Conservation (phyloP, 192 early-diverging fungal genomes). For the Backusella circina region DNA sequence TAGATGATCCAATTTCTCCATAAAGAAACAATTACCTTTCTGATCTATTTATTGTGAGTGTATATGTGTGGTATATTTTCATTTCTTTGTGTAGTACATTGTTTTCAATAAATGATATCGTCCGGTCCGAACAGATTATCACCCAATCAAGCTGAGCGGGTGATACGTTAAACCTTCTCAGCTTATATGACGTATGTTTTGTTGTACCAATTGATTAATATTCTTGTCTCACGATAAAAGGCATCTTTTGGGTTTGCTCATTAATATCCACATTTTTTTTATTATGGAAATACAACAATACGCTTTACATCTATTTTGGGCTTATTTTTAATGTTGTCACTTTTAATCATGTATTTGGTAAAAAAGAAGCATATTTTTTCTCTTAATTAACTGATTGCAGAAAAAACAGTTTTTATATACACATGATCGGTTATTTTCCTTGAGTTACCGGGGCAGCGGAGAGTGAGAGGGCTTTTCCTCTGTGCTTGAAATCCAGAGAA, state of each 20-base stretch:
- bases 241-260: not conserved
- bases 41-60: not conserved
- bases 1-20: not conserved
- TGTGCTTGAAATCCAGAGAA: not conserved
- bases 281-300: not conserved
- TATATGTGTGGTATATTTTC: not conserved
- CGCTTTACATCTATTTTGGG: not conserved
- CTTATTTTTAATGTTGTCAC: not conserved
- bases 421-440: not conserved
- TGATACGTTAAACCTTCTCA: not conserved
- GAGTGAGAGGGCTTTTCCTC: not conserved
- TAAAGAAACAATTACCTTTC: not conserved
- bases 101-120: not conserved
- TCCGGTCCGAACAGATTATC: not conserved
- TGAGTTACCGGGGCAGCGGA: not conserved
- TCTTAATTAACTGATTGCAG: not conserved
- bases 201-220: conserved; percentile 3
- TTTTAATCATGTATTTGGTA: not conserved
- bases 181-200: not conserved
- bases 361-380: not conserved
- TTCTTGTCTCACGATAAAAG: not conserved
- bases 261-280: not conserved
- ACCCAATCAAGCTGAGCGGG: not conserved
- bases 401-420: not conserved
- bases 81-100: not conserved